Evolutionary conservation across 345 rosid species (phyloP).

Genomic region (Rhizophora apiculata): DNA sequence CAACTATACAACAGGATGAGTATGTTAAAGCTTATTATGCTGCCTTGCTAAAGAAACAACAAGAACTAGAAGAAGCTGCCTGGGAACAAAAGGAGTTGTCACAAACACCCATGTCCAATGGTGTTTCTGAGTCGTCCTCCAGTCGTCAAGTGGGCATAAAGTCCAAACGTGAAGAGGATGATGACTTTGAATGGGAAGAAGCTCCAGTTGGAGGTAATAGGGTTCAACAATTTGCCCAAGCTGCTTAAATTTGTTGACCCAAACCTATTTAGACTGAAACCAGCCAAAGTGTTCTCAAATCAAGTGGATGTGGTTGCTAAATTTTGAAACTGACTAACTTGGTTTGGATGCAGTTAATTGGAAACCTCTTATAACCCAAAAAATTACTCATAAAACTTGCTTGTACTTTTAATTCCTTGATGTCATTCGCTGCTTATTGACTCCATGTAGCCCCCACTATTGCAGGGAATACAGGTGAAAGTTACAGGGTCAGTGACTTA

Average conservation of each 20-base stretch:
- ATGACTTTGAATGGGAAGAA: conserved; percentile 71
- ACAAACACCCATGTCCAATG: conserved; percentile 27
- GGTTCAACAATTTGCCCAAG: too few relatives aligned
- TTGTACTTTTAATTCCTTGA: neutral
- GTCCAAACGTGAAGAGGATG: conserved; percentile 68
- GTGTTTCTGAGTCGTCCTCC: conserved; percentile 33
- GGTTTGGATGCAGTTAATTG: too few relatives aligned
- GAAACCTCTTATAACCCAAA: too few relatives aligned
- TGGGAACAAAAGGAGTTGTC: conserved; percentile 43
- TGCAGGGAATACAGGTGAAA: conserved; percentile 47
- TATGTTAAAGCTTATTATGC: conserved; percentile 75
- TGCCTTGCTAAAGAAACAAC: conserved; percentile 58
- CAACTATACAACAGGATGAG: conserved; percentile 55
- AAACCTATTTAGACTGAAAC: too few relatives aligned
- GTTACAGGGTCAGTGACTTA: conserved; percentile 67
- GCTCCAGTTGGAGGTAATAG: conserved; percentile 50
- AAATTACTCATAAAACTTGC: too few relatives aligned
- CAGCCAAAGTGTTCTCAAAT: too few relatives aligned
- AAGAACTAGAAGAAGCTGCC: conserved; percentile 43
- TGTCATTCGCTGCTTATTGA: neutral
- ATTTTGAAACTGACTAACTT: too few relatives aligned
- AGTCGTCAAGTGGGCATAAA: conserved; percentile 72
- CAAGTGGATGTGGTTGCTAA: too few relatives aligned
- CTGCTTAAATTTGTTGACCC: too few relatives aligned
- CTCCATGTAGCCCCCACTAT: neutral